phyloP scores from a whole-genome alignment of 2,329 filamentous ascomycete genomes.

The Pseudonectria buxi region DNA sequence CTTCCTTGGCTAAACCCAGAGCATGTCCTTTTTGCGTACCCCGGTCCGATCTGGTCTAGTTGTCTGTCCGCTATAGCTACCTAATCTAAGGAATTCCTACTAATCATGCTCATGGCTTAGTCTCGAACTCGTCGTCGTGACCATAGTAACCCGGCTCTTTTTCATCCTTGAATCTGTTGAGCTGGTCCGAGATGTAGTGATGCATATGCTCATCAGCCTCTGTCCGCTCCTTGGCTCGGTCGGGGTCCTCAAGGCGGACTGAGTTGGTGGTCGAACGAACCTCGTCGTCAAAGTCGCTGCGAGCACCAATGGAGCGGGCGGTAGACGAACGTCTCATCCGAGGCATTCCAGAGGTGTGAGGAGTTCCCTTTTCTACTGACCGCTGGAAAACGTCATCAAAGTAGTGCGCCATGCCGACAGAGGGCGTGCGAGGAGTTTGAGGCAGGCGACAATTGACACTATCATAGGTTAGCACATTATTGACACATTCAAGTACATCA shows the following conservation, averaged over 20 bases:
- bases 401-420: constrained; percentile 80
- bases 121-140: constrained; percentile 42
- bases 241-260: constrained; percentile 31
- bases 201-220: constrained; percentile 67
- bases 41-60: too few relatives aligned
- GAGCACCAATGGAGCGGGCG: constrained; percentile 72
- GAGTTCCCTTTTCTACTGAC: constrained; percentile 28
- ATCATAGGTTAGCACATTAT: constrained; percentile 32
- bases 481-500: background rate
- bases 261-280: constrained; percentile 26
- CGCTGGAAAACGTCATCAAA: constrained; percentile 79
- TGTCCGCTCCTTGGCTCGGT: constrained; percentile 39
- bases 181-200: constrained; percentile 74
- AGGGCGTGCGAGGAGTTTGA: constrained; percentile 84
- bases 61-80: too few relatives aligned
- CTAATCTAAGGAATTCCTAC: background rate
- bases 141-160: constrained; percentile 17
- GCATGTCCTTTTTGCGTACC: too few relatives aligned
- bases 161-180: constrained; percentile 56
- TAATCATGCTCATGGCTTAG: constrained; percentile 24
- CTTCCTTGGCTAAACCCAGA: too few relatives aligned
- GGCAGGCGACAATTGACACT: constrained; percentile 85
- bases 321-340: constrained; percentile 72
- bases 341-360: constrained; percentile 36
- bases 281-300: constrained; percentile 65